phyloP scores from a whole-genome alignment of 192 early-diverging fungal genomes.

The Phlyctochytrium arcticum region DNA sequence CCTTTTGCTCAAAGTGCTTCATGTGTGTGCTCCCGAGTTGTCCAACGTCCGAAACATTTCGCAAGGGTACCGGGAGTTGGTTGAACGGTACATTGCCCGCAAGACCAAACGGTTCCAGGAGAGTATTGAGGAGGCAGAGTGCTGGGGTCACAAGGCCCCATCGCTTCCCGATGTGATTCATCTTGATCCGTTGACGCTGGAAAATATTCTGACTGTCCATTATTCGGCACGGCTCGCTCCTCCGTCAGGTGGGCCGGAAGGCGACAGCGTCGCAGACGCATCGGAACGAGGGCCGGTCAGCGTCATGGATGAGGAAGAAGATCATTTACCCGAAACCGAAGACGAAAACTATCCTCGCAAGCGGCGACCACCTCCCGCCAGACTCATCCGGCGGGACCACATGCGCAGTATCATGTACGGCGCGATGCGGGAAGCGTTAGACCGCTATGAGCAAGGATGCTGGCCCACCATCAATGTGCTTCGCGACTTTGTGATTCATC shows the following conservation, averaged over 20 bases:
- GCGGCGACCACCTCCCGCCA: background rate
- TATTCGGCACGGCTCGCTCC: slow-evolving; percentile 4
- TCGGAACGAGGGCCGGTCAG: slow-evolving; percentile 9
- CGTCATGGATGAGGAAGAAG: slow-evolving; percentile 7
- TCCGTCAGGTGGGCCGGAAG: no score
- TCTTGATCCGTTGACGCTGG: slow-evolving; percentile 20
- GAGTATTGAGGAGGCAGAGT: slow-evolving; percentile 26
- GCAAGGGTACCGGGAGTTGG: slow-evolving; percentile 6
- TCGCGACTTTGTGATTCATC: slow-evolving; percentile 9
- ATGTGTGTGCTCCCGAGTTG: slow-evolving; percentile 17
- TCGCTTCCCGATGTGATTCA: slow-evolving; percentile 16
- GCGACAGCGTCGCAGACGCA: background rate
- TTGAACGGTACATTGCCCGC: slow-evolving; percentile 9
- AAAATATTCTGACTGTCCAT: slow-evolving; percentile 7
- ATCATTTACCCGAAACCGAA: background rate
- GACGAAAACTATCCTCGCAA: background rate
- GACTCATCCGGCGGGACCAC: slow-evolving; percentile 7
- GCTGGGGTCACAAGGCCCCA: slow-evolving; percentile 27
- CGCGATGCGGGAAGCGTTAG: slow-evolving; percentile 14
- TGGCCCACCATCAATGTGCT: slow-evolving; percentile 16
- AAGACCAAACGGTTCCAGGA: slow-evolving; percentile 21
- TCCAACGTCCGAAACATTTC: slow-evolving; percentile 12
- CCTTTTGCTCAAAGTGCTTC: slow-evolving; percentile 13
- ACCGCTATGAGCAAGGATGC: slow-evolving; percentile 23
- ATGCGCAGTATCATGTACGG: slow-evolving; percentile 6